Percentiles rank a stretch among this genome's conserved stretches.
These are phyloP conservation scores for Acer yangbiense DNA, from an alignment of 345 rosid genomes.

Conservation along the genomic window DNA sequence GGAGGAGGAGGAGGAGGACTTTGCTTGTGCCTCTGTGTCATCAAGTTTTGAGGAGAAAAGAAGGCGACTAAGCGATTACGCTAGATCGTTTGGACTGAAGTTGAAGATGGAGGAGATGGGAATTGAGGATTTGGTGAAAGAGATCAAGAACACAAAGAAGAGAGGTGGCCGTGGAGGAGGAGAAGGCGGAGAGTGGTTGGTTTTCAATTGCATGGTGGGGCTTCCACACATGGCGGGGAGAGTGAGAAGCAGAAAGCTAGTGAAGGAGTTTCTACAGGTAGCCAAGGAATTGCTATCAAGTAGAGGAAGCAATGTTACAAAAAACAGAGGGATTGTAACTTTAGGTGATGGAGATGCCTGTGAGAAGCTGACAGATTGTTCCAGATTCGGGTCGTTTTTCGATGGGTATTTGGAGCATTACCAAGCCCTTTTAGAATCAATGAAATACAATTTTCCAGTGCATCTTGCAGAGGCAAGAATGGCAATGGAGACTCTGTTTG, in stretches of 20 bases:
- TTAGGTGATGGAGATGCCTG: constrained; percentile 40
- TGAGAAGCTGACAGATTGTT: constrained; percentile 14
- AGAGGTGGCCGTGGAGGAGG: not conserved
- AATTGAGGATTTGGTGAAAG: constrained; percentile 32
- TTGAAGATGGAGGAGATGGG: constrained; percentile 39
- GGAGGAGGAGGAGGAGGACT: constrained; percentile 27
- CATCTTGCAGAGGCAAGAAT: constrained; percentile 41
- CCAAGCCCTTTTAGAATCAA: constrained; percentile 41
- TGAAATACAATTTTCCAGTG: constrained; percentile 33
- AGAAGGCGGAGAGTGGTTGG: constrained; percentile 38
- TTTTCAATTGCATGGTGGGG: constrained; percentile 49
- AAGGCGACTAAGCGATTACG: constrained; percentile 34
- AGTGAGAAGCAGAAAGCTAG: constrained; percentile 31
- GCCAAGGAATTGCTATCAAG: constrained; percentile 26
- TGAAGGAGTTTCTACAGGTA: constrained; percentile 31
- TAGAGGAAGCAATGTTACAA: not conserved
- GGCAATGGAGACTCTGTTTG: constrained; percentile 51
- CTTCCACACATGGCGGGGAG: constrained; percentile 50
- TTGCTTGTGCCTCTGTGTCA: not conserved
- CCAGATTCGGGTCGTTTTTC: constrained; percentile 37
- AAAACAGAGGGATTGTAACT: constrained; percentile 32
- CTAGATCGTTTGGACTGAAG: constrained; percentile 26
- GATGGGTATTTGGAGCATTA: constrained; percentile 31
- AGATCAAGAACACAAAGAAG: constrained; percentile 32
- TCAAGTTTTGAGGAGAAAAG: constrained; percentile 34